These are phyloP conservation scores for Plasmodium inui DNA, from an alignment of 169 alveolate genomes.

Conservation along the genomic window DNA sequence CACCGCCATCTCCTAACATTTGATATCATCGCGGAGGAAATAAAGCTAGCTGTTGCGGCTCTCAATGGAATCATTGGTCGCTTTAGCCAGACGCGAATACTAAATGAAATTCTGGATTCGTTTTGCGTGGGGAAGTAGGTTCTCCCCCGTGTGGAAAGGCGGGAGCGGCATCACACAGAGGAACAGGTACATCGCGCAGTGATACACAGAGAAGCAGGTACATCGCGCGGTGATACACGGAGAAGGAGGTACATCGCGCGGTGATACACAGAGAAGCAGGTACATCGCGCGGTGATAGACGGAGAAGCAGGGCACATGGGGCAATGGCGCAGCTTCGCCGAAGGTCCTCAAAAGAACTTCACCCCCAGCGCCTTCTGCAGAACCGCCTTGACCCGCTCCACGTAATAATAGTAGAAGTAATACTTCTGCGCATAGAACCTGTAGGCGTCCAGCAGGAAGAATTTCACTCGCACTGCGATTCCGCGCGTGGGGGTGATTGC, in stretches of 20 bases:
- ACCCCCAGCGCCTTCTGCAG: not conserved
- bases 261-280: no score
- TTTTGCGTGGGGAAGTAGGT: conserved; percentile 44
- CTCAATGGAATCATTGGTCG: conserved; percentile 24
- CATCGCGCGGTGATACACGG: no score
- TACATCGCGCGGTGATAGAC: no score
- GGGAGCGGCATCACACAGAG: not conserved
- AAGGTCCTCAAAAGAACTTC: not conserved
- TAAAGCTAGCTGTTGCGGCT: conserved; percentile 17
- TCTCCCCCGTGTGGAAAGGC: not conserved
- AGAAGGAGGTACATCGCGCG: no score
- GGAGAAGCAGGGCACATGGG: not conserved
- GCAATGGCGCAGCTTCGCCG: not conserved
- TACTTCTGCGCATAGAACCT: conserved; percentile 14
- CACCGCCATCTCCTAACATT: not conserved
- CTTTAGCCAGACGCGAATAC: conserved; percentile 4
- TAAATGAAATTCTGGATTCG: conserved; percentile 6
- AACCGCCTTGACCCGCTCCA: not conserved
- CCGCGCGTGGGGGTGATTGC: not conserved
- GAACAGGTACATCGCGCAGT: no score
- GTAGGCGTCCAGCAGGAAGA: conserved; percentile 4
- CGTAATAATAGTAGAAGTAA: conserved; percentile 24
- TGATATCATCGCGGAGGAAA: conserved; percentile 51
- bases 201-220: no score
- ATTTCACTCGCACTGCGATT: not conserved